Conservation (phyloP, 768 basidiomycete species). For the Dacryopinax primogenitus region DNA sequence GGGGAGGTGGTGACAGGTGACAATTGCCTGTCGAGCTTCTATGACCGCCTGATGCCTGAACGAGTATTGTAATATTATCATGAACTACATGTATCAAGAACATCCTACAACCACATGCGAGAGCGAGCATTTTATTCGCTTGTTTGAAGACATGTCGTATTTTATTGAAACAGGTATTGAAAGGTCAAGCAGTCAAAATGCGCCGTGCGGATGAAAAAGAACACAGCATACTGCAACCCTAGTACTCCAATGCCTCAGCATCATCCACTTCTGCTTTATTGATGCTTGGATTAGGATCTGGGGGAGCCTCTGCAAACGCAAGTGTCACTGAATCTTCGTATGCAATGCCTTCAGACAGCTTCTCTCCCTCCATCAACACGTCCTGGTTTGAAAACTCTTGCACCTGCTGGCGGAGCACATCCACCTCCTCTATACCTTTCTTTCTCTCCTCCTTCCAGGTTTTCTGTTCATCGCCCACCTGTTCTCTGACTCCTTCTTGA, state of each 20-base stretch:
- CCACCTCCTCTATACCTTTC: slow-evolving; percentile 48
- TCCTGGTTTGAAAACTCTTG: slow-evolving; percentile 38
- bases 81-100: too few relatives aligned
- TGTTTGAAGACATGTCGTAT: too few relatives aligned
- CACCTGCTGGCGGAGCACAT: slow-evolving; percentile 47
- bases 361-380: slow-evolving; percentile 10
- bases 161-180: too few relatives aligned
- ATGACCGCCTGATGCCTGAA: too few relatives aligned
- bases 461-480: slow-evolving; percentile 56
- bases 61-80: too few relatives aligned
- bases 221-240: background rate
- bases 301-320: background rate
- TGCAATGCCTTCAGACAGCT: slow-evolving; percentile 13
- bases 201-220: background rate
- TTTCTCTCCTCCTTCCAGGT: slow-evolving; percentile 49
- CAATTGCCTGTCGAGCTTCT: too few relatives aligned
- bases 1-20: too few relatives aligned
- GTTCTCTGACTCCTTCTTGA: slow-evolving; percentile 52
- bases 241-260: slow-evolving; percentile 10
- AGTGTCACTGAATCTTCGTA: slow-evolving; percentile 7
- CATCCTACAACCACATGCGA: too few relatives aligned
- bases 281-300: background rate
- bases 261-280: slow-evolving; percentile 13
- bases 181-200: too few relatives aligned
- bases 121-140: too few relatives aligned